These are phyloP conservation scores for Pholiota molesta DNA, from an alignment of 768 basidiomycete genomes.

Conservation along the genomic window DNA sequence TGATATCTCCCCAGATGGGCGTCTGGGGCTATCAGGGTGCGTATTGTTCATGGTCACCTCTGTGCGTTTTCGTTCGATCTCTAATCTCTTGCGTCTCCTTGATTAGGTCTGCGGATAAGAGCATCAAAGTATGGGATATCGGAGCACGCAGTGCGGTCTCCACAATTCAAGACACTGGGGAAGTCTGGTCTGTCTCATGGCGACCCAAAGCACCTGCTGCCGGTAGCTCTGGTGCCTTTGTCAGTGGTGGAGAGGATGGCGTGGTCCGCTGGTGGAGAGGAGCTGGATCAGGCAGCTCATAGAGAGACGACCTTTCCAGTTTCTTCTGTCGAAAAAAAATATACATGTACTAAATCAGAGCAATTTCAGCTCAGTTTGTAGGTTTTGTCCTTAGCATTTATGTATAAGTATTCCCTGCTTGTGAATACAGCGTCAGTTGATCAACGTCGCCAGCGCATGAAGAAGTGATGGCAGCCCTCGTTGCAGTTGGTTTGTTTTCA, in stretches of 20 bases:
- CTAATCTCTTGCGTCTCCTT: slow-evolving; percentile 5
- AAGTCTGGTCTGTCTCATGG: slow-evolving; percentile 88
- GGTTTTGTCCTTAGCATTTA: not conserved
- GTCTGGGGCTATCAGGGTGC: slow-evolving; percentile 81
- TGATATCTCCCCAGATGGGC: slow-evolving; percentile 81
- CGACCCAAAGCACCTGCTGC: slow-evolving; percentile 59
- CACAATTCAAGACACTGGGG: slow-evolving; percentile 76
- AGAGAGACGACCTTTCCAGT: not conserved
- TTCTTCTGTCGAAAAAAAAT: not conserved
- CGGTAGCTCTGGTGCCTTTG: slow-evolving; percentile 66
- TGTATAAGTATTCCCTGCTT: not conserved
- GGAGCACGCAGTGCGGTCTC: slow-evolving; percentile 73
- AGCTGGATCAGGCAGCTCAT: slow-evolving; percentile 47
- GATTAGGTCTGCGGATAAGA: slow-evolving; percentile 79
- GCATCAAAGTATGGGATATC: slow-evolving; percentile 87
- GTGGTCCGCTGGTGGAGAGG: slow-evolving; percentile 77
- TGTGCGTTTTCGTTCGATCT: slow-evolving; percentile 4
- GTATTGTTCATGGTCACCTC: slow-evolving; percentile 21
- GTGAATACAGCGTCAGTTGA: not conserved
- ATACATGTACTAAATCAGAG: not conserved
- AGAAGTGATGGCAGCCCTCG: not conserved
- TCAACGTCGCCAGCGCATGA: not conserved
- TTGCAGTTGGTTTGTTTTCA: slow-evolving; percentile 4
- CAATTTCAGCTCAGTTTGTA: not conserved
- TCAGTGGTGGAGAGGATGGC: slow-evolving; percentile 78